Evolutionary conservation across 768 basidiomycete genomes (phyloP).

Genomic region (Serendipita sp.): DNA sequence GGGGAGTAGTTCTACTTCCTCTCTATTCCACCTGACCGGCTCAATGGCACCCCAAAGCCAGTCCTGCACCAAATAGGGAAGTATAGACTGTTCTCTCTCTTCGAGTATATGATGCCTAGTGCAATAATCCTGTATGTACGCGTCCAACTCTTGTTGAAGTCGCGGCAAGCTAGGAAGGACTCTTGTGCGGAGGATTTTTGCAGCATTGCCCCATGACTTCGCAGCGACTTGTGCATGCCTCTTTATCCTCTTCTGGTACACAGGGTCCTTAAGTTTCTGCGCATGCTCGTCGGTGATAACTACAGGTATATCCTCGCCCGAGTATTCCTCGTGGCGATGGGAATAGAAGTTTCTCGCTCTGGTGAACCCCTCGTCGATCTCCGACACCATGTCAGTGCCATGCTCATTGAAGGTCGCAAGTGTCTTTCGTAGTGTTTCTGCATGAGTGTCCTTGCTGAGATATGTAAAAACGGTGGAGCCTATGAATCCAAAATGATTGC

Average conservation of each 20-base stretch:
- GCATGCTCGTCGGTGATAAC: no score
- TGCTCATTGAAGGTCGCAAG: background rate
- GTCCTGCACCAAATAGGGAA: background rate
- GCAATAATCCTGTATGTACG: background rate
- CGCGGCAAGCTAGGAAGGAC: background rate
- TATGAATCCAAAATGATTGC: background rate
- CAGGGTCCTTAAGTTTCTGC: background rate
- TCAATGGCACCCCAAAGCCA: background rate
- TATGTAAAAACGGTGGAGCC: background rate
- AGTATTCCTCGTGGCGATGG: background rate
- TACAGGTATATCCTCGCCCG: background rate
- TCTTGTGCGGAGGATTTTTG: background rate
- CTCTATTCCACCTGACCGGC: background rate
- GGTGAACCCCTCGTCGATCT: background rate
- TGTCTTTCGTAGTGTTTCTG: background rate
- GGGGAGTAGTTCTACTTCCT: background rate
- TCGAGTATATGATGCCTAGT: background rate
- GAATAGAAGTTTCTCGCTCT: background rate
- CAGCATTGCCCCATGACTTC: background rate
- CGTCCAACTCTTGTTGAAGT: background rate
- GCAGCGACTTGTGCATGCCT: background rate
- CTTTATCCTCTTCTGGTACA: background rate
- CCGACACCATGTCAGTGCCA: background rate
- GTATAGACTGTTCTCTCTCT: background rate
- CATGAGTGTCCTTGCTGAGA: background rate